A percentile compares a stretch with the other conserved stretches of the same genome.
These are phyloP conservation scores for Coleophoma cylindrospora DNA, from an alignment of 2,329 filamentous ascomycete species.

Conservation along the genomic window DNA sequence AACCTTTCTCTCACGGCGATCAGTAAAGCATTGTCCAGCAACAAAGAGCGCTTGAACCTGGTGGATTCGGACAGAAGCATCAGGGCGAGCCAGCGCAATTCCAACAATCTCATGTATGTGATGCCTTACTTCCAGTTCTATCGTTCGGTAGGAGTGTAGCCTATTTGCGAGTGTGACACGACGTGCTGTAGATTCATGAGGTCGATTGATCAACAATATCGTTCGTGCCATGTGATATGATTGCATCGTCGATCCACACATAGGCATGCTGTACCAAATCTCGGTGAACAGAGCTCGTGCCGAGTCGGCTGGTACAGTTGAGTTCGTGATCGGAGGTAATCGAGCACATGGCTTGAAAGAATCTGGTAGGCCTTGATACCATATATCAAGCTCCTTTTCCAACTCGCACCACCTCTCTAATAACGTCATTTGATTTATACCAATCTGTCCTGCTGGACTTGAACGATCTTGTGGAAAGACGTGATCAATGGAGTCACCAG, in stretches of 20 bases:
- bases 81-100: constrained; percentile 51
- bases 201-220: constrained; percentile 55
- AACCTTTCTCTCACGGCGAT: constrained; percentile 45
- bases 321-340: constrained; percentile 30
- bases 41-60: constrained; percentile 56
- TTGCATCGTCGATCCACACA: constrained; percentile 63
- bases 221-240: constrained; percentile 61
- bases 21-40: constrained; percentile 54
- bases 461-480: constrained; percentile 25
- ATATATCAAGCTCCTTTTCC: constrained; percentile 50
- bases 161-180: constrained; percentile 47
- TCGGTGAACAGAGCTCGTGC: constrained; percentile 40
- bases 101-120: constrained; percentile 59
- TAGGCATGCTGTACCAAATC: constrained; percentile 57
- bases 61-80: constrained; percentile 51
- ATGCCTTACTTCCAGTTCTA: constrained; percentile 46
- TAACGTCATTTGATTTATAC: constrained; percentile 41
- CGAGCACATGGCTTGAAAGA: constrained; percentile 53
- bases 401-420: constrained; percentile 49
- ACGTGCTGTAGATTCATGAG: constrained; percentile 46
- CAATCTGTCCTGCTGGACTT: constrained; percentile 33
- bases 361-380: constrained; percentile 53
- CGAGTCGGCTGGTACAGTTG: constrained; percentile 14
- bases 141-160: constrained; percentile 50
- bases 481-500: constrained; percentile 43